Percentiles rank a stretch among this genome's conserved stretches.
phyloP scores from a whole-genome alignment of 2,329 filamentous ascomycete species.

The Penicillium italicum region DNA sequence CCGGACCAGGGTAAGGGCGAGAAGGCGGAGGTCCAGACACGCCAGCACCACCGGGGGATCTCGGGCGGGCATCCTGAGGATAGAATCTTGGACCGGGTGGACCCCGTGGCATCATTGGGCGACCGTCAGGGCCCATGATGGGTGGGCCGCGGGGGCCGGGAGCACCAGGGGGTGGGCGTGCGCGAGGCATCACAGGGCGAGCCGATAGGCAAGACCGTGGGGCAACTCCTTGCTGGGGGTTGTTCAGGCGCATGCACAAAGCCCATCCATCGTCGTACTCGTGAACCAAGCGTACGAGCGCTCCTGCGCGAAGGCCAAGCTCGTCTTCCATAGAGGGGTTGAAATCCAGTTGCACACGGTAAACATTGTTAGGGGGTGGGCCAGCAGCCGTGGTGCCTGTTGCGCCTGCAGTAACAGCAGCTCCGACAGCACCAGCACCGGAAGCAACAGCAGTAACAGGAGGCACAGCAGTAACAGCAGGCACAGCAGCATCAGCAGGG shows the following conservation, averaged over 20 bases:
- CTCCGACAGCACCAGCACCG: background rate
- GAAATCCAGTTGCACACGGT: conserved; percentile 93
- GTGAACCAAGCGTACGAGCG: conserved; percentile 83
- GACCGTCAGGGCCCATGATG: conserved; percentile 35
- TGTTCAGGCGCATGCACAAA: conserved; percentile 85
- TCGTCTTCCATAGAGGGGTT: conserved; percentile 90
- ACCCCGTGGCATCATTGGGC: conserved; percentile 25
- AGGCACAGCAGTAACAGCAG: conserved; percentile 23
- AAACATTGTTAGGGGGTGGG: conserved; percentile 62
- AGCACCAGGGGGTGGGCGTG: conserved; percentile 40
- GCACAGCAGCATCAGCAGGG: conserved; percentile 25
- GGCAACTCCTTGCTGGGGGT: conserved; percentile 86
- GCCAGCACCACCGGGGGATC: conserved; percentile 42
- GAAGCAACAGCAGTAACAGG: conserved; percentile 11
- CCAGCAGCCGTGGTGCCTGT: conserved; percentile 22
- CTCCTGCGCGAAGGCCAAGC: conserved; percentile 72
- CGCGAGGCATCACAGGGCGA: conserved; percentile 81
- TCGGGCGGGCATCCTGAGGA: conserved; percentile 39
- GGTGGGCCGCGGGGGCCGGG: conserved; percentile 35
- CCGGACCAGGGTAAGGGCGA: conserved; percentile 24
- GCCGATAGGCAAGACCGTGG: conserved; percentile 91
- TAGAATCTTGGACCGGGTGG: conserved; percentile 33
- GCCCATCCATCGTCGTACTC: conserved; percentile 99
- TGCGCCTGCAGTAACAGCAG: background rate
- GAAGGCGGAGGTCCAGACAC: conserved; percentile 27